phyloP scores from a whole-genome alignment of 176 grass and related monocot species.

The Oryza meyeriana region DNA sequence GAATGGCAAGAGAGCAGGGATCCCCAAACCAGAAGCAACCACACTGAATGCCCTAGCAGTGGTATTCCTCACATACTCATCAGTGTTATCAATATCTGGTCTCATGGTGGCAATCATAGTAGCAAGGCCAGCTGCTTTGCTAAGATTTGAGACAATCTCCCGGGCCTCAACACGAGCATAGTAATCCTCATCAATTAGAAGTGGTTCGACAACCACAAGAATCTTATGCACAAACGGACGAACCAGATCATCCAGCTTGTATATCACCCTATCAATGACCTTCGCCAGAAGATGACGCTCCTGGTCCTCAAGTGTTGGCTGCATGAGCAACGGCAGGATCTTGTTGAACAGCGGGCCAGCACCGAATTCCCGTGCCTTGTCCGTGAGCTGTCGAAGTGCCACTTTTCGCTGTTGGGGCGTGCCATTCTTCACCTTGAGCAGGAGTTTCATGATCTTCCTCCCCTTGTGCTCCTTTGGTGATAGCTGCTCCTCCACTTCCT shows the following conservation, averaged over 20 bases:
- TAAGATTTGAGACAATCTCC: slow-evolving; percentile 94
- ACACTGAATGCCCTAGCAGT: slow-evolving; percentile 98
- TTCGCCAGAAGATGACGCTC: slow-evolving; percentile 94
- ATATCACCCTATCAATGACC: slow-evolving; percentile 93
- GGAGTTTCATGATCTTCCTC: slow-evolving; percentile 89
- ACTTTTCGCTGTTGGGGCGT: slow-evolving; percentile 89
- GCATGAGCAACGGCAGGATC: slow-evolving; percentile 93
- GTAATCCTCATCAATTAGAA: slow-evolving; percentile 98
- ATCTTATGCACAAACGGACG: slow-evolving; percentile 98
- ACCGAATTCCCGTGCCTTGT: slow-evolving; percentile 89
- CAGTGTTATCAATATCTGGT: slow-evolving; percentile 94
- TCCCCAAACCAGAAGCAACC: slow-evolving; percentile 91
- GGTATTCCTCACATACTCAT: slow-evolving; percentile 97
- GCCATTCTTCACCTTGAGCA: slow-evolving; percentile 84
- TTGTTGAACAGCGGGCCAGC: slow-evolving; percentile 94
- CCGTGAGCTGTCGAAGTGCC: slow-evolving; percentile 76
- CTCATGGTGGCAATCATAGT: slow-evolving; percentile 99
- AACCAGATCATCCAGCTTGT: slow-evolving; percentile 94
- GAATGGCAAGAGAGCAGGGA: slow-evolving; percentile 80
- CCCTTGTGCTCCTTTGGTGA: slow-evolving; percentile 90
- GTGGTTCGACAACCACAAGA: slow-evolving; percentile 86
- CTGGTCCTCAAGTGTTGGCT: slow-evolving; percentile 90
- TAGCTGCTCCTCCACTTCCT: slow-evolving; percentile 84
- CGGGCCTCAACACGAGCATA: slow-evolving; percentile 96
- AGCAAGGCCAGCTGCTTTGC: slow-evolving; percentile 96